A percentile compares a stretch with the other conserved stretches of the same genome.
These are phyloP conservation scores for Ophiorrhiza pumila DNA, from an alignment of 257 asterid genomes.

Conservation along the genomic window DNA sequence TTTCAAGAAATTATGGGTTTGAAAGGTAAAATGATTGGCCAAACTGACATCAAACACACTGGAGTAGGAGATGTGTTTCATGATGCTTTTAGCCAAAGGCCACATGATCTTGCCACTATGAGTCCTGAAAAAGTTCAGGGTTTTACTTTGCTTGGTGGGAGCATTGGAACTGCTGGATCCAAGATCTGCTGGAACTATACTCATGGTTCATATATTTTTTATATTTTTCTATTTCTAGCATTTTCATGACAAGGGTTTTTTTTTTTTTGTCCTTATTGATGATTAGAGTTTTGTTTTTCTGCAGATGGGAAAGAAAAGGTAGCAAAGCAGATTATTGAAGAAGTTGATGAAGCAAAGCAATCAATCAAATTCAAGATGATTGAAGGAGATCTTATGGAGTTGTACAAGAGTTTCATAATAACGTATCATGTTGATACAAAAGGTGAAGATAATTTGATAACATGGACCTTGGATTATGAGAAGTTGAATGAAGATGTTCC, in stretches of 20 bases:
- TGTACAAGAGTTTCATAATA: constrained; percentile 30
- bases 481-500: constrained; percentile 28
- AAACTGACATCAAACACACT: constrained; percentile 16
- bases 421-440: constrained; percentile 21
- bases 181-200: constrained; percentile 11
- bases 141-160: constrained; percentile 13
- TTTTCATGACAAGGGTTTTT: background rate
- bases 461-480: constrained; percentile 41
- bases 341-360: constrained; percentile 35
- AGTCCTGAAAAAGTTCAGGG: constrained; percentile 6
- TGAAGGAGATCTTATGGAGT: constrained; percentile 43
- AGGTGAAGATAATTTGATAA: constrained; percentile 27
- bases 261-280: too few relatives aligned
- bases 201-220: background rate
- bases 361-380: constrained; percentile 31
- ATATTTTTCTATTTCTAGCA: background rate
- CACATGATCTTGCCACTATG: constrained; percentile 14
- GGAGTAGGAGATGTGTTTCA: constrained; percentile 23
- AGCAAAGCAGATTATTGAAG: constrained; percentile 39
- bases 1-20: constrained; percentile 13
- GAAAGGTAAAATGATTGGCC: constrained; percentile 21
- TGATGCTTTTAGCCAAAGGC: constrained; percentile 16
- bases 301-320: constrained; percentile 27
- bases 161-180: constrained; percentile 12
- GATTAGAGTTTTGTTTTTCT: too few relatives aligned